A percentile compares a stretch with the other conserved stretches of the same genome.
Evolutionary conservation across 2,329 filamentous ascomycete genomes (phyloP).

Genomic region (Talaromyces sp.): DNA sequence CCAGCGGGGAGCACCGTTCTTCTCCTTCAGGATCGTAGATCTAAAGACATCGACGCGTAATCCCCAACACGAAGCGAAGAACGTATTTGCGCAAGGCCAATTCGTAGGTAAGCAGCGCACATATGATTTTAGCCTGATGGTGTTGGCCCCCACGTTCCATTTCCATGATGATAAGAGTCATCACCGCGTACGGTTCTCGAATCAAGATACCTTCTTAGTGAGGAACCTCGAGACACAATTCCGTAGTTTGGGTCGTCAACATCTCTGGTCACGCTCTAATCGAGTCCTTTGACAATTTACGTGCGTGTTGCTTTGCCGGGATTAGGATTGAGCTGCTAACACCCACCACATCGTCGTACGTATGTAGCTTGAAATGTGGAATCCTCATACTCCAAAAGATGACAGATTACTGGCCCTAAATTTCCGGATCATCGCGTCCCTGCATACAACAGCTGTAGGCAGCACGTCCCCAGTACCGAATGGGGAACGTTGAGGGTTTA

Average conservation of each 20-base stretch:
- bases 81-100: not conserved
- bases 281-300: too few species aligned
- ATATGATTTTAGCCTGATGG: not conserved
- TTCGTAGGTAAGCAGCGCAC: not conserved
- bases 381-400: not conserved
- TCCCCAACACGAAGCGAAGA: not conserved
- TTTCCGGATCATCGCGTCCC: not conserved
- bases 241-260: too few species aligned
- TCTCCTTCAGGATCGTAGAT: not conserved
- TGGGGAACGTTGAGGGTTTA: not conserved
- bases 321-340: too few species aligned
- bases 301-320: too few species aligned
- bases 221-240: not conserved
- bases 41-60: not conserved
- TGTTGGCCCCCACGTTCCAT: not conserved
- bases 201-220: not conserved
- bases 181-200: not conserved
- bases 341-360: not conserved
- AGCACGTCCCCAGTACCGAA: not conserved
- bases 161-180: not conserved
- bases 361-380: not conserved
- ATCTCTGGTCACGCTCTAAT: too few species aligned
- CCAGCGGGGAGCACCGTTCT: not conserved
- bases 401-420: not conserved
- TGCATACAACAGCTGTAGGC: not conserved